Base-by-base conservation (phyloP, 164 flowering plant species). In the Magnolia sinica region DNA sequence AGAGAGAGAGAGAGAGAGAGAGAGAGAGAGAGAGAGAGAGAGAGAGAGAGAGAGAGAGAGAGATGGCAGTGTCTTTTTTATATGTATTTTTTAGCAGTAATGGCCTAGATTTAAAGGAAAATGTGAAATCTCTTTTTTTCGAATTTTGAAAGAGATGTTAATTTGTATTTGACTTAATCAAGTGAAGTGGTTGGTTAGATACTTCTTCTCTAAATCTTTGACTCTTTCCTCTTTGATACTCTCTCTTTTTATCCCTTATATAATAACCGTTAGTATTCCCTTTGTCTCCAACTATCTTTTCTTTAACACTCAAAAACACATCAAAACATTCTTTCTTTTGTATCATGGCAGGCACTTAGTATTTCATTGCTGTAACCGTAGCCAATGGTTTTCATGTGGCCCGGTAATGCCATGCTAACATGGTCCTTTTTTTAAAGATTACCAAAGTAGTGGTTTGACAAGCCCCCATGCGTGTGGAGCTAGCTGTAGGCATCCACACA, bases 121-220 rank as follows among this genome's bases (percentile, higher is more conserved):
- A 8, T 20, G 20, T 65, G 24, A 65, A 8, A 18, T 65, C 20
- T 22, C 9, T 65, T 23, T 24, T 67, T 67, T 68, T 68, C 8
- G 1, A 68, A 68, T 29, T 68, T 29, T 29, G 11, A 68, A 68
- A 29, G 49, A 27, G 7, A 23, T 16, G 27, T 23, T n/a, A n/a
- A n/a, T n/a, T 68, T 55, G 61, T 18, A 29, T 24, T 68, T 68
- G 70, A 68, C 70, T 68, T 23, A 31, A 10, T 68, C 45, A 68
- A 68, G 49, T 68, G 37, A 68, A 68, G 29, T 68, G 49, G 70
- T 68, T 68, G 49, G 70, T 10, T 23, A 29, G 18, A 68, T 55
- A 16, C 70, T 29, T 64, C 68, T 64, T 64, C 68, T 64, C 68
- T 22, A 64, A 23, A 68, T 68, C 70, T 68, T 68, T 68, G 70